Base-by-base conservation (phyloP, 78 protist species). In the Paulinella micropora region DNA sequence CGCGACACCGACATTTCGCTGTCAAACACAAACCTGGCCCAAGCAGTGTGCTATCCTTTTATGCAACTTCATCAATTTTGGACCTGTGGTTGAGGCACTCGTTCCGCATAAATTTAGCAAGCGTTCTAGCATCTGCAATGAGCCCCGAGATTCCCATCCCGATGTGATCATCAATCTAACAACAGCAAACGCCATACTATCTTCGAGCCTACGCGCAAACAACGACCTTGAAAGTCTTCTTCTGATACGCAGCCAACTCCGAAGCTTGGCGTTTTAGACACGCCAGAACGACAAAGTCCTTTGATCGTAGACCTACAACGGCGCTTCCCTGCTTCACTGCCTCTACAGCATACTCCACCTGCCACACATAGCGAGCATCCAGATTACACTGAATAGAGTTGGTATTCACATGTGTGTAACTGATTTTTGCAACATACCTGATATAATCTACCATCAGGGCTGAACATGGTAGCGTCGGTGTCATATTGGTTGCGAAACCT, bases 321-420 rank as follows among this genome's bases (percentile, higher is more conserved):
- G 94, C 95, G 41, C 94, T 90, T 37, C 96, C 99, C 90, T 97
- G 98, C 87, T 96, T 95, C 3, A 97, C 99, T 15, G 99, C 99
- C 86, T 95, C 97, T 95, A 94, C 94, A 35, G 99, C 99, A 77
- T 97, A 97, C 89, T 97, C 99, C n/a, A 96, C 89, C 92, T 97
- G 99, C n/a, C n/a, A n/a, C n/a, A n/a, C n/a, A 86, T 92, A 93
- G 88, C 95, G 92, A 15, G 97, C 85, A 2, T 97, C 98, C 9
- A 86, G 77, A n/a, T n/a, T n/a, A n/a, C n/a, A n/a, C n/a, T n/a
- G n/a, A n/a, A n/a, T n/a, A n/a, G n/a, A n/a, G n/a, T n/a, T n/a
- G n/a, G n/a, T n/a, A n/a, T n/a, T n/a, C n/a, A n/a, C n/a, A n/a
- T n/a, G n/a, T n/a, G n/a, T n/a, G n/a, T n/a, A n/a, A n/a, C n/a